Evolutionary conservation across 768 basidiomycete species (phyloP).

Genomic region (Lanmaoa rubissima): DNA sequence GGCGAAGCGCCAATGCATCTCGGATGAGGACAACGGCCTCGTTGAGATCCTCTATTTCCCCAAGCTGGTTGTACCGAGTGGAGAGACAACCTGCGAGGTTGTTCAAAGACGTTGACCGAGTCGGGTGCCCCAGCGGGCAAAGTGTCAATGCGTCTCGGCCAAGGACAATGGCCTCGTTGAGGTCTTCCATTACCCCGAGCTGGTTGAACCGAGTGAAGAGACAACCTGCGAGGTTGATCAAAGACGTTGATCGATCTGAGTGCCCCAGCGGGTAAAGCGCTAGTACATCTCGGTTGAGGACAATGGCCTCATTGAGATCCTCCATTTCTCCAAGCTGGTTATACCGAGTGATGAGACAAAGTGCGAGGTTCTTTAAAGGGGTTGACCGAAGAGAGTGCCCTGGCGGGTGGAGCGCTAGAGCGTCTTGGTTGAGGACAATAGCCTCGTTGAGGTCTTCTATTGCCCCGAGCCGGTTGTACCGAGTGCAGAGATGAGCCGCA

Average conservation of each 20-base stretch:
- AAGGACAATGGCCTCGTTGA: no score
- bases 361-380: not conserved
- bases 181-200: no score
- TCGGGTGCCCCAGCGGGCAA: not conserved
- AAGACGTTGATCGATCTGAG: not conserved
- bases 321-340: not conserved
- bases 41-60: not conserved
- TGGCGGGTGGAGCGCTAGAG: not conserved
- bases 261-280: not conserved
- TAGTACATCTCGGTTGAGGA: not conserved
- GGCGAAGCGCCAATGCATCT: not conserved
- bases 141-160: not conserved
- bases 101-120: not conserved
- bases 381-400: not conserved
- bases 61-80: not conserved
- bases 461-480: not conserved
- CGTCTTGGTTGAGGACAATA: not conserved
- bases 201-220: no score
- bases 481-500: not conserved
- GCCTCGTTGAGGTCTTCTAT: not conserved
- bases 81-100: not conserved
- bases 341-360: not conserved
- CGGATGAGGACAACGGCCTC: not conserved
- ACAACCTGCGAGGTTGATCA: not conserved
- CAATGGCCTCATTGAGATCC: not conserved